Percentiles rank a stretch among this genome's conserved stretches.
Evolutionary conservation across 495 filamentous ascomycete genomes (phyloP).

Genomic region (Pyrenula aspistea): DNA sequence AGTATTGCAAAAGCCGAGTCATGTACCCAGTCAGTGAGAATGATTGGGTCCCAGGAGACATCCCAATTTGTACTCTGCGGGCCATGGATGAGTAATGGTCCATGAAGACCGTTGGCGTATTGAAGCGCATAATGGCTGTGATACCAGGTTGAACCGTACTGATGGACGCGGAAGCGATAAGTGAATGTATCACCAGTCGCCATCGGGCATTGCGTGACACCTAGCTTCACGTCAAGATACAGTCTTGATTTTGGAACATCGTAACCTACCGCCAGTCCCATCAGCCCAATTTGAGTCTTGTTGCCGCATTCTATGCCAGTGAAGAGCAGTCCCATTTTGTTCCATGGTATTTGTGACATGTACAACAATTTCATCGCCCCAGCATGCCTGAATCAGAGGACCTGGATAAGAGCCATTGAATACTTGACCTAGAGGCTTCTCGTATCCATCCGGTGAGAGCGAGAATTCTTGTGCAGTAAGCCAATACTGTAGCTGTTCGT

Average conservation of each 20-base stretch:
- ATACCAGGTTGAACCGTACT: conserved; percentile 52
- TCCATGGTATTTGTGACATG: conserved; percentile 9
- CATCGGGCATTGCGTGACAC: conserved; percentile 19
- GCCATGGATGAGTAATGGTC: conserved; percentile 27
- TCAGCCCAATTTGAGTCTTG: conserved; percentile 30
- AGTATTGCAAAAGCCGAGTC: conserved; percentile 4
- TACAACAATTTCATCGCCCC: conserved; percentile 11
- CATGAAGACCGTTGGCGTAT: conserved; percentile 22
- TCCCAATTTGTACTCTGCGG: conserved; percentile 23
- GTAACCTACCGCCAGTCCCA: conserved; percentile 15
- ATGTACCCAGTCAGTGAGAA: conserved; percentile 11
- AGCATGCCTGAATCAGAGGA: conserved; percentile 10
- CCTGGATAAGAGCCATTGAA: conserved; percentile 10
- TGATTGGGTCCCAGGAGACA: conserved; percentile 12
- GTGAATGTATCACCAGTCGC: conserved; percentile 20
- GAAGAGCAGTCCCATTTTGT: conserved; percentile 32
- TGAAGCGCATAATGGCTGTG: conserved; percentile 49
- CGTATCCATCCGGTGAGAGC: background rate
- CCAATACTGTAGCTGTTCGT: background rate
- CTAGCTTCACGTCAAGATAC: background rate
- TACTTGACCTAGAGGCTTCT: conserved; percentile 6
- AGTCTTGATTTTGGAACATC: background rate
- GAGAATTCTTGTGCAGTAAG: background rate
- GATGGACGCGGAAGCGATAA: conserved; percentile 37
- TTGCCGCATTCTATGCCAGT: conserved; percentile 41